Percentiles rank a stretch among this genome's conserved stretches.
phyloP scores from a whole-genome alignment of 306 rosid genomes.

The Cucumis melo region DNA sequence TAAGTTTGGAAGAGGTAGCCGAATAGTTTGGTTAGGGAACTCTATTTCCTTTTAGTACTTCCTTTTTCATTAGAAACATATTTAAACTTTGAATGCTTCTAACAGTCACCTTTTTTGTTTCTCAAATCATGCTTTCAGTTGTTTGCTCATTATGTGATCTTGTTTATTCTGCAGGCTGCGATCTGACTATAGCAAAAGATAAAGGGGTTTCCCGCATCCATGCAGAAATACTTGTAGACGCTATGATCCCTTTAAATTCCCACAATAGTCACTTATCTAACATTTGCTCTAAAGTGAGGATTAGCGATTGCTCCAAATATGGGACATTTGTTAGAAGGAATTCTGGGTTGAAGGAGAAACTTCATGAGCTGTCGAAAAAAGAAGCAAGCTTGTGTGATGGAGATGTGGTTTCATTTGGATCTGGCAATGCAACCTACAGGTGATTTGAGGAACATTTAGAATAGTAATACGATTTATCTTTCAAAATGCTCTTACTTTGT shows the following conservation, averaged over 20 bases:
- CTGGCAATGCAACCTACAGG: conserved; percentile 84
- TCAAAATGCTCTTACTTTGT: not conserved
- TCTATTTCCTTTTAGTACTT: no score
- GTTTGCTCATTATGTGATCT: conserved; percentile 6
- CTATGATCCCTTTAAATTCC: conserved; percentile 31
- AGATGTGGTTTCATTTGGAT: conserved; percentile 72
- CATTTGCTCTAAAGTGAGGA: conserved; percentile 18
- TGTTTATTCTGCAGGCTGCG: conserved; percentile 49
- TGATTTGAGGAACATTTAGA: conserved; percentile 15
- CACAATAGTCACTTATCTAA: conserved; percentile 14
- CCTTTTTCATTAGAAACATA: not conserved
- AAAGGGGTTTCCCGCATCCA: conserved; percentile 94
- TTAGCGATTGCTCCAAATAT: conserved; percentile 82
- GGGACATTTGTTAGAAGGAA: conserved; percentile 58
- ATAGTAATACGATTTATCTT: not conserved
- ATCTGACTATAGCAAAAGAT: conserved; percentile 59
- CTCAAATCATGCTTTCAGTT: not conserved
- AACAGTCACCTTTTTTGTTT: not conserved
- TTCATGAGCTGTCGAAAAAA: conserved; percentile 68
- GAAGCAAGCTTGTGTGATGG: conserved; percentile 57
- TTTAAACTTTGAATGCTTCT: not conserved
- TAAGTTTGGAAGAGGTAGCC: no score
- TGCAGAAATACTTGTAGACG: conserved; percentile 67
- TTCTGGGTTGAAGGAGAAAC: conserved; percentile 36
- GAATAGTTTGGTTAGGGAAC: no score